These are phyloP conservation scores for Bertia moriformis DNA, from an alignment of 2,329 filamentous ascomycete species.

Conservation along the genomic window DNA sequence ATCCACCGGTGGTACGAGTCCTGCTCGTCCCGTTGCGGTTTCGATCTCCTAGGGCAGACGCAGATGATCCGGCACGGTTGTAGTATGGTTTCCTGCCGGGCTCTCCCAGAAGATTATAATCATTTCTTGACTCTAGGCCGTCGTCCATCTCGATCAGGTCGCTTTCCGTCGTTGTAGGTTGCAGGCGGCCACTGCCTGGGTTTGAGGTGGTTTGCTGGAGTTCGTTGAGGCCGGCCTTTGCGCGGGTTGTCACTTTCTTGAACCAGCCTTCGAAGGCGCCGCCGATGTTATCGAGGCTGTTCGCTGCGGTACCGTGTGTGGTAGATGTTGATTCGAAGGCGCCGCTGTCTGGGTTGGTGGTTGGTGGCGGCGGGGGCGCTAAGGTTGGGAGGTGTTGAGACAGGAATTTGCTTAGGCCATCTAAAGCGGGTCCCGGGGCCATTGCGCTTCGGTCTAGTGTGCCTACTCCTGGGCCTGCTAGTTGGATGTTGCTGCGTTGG, in stretches of 20 bases:
- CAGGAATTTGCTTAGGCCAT: background rate
- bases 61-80: background rate
- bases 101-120: background rate
- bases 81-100: background rate
- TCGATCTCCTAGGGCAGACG: background rate
- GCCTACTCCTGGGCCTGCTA: background rate
- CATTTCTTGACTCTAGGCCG: background rate
- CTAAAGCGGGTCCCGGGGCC: background rate
- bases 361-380: background rate
- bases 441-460: background rate
- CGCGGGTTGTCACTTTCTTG: background rate
- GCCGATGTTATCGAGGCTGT: background rate
- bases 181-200: background rate
- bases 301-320: background rate
- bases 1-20: background rate
- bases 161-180: too few relatives aligned
- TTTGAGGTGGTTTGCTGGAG: background rate
- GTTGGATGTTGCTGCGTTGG: background rate
- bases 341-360: background rate
- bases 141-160: conserved; percentile 1
- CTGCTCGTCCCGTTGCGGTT: background rate
- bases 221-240: background rate
- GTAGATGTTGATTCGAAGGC: background rate
- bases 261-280: background rate
- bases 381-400: background rate